Percentiles rank a stretch among this genome's conserved stretches.
Evolutionary conservation across 805 yeast genomes (phyloP).

Genomic region (Metschnikowia amazonensis): DNA sequence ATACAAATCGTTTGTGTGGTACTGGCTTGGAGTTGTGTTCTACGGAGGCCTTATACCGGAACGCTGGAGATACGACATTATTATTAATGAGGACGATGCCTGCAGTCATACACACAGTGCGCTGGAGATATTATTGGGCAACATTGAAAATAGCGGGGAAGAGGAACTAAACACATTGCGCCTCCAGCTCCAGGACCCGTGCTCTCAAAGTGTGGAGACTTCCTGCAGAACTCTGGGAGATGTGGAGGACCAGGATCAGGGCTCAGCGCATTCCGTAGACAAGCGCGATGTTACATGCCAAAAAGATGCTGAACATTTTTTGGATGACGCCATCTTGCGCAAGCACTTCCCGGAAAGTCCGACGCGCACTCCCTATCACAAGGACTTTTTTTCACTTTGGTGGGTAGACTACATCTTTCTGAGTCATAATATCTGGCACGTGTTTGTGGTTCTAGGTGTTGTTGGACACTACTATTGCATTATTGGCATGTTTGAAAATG

Average conservation of each 20-base stretch:
- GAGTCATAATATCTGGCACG: conserved; percentile 93
- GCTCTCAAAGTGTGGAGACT: not conserved
- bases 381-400: conserved; percentile 58
- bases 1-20: conserved; percentile 69
- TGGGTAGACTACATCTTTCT: conserved; percentile 76
- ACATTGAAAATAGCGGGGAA: conserved; percentile 34
- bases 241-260: not conserved
- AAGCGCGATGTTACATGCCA: not conserved
- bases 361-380: conserved; percentile 30
- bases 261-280: not conserved
- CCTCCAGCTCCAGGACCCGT: conserved; percentile 1
- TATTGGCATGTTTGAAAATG: conserved; percentile 59
- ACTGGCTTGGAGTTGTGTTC: conserved; percentile 76
- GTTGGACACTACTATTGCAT: conserved; percentile 82
- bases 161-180: conserved; percentile 27
- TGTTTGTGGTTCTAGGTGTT: conserved; percentile 86
- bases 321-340: conserved; percentile 28
- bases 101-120: conserved; percentile 22
- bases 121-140: conserved; percentile 31
- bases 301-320: conserved; percentile 16
- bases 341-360: conserved; percentile 38
- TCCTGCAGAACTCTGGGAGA: not conserved
- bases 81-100: conserved; percentile 42
- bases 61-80: conserved; percentile 71
- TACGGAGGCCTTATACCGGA: conserved; percentile 90